Evolutionary conservation across 2,329 filamentous ascomycete species (phyloP).

Genomic region (Fusarium newnesense): DNA sequence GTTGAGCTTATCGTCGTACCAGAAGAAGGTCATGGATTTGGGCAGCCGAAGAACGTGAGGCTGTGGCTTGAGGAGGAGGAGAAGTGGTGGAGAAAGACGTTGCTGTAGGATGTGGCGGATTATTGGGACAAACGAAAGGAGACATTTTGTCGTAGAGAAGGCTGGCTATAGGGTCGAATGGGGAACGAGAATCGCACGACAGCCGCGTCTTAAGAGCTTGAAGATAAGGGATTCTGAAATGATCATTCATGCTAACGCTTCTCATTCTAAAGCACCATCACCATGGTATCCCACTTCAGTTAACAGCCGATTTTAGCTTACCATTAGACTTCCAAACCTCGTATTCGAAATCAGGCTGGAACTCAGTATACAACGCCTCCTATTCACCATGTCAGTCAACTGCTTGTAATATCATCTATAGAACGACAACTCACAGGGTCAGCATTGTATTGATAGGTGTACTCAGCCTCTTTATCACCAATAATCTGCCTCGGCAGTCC

Average conservation of each 20-base stretch:
- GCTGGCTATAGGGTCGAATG: background rate
- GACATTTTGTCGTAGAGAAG: background rate
- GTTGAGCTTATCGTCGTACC: slow-evolving; percentile 60
- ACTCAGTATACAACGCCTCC: slow-evolving; percentile 48
- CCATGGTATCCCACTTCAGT: background rate
- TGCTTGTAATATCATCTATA: accelerated
- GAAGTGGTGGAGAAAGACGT: slow-evolving; percentile 57
- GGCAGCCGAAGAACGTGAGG: slow-evolving; percentile 52
- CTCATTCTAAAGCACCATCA: background rate
- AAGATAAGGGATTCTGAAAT: background rate
- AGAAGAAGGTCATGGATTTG: slow-evolving; percentile 63
- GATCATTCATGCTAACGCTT: background rate
- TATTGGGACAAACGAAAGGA: background rate
- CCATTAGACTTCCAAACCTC: slow-evolving; percentile 48
- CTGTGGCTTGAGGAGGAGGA: slow-evolving; percentile 57
- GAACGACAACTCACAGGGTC: slow-evolving; percentile 39
- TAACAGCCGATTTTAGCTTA: slow-evolving; percentile 29
- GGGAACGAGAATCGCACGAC: background rate
- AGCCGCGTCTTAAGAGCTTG: background rate
- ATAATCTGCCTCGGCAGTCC: slow-evolving; percentile 45
- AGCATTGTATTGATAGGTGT: slow-evolving; percentile 50
- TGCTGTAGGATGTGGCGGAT: slow-evolving; percentile 40
- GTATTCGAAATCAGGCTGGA: slow-evolving; percentile 50
- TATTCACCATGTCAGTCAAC: slow-evolving; percentile 6
- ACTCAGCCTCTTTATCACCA: slow-evolving; percentile 52